These are phyloP conservation scores for Blastomyces gilchristii DNA, from an alignment of 2,329 filamentous ascomycete genomes.

Conservation along the genomic window DNA sequence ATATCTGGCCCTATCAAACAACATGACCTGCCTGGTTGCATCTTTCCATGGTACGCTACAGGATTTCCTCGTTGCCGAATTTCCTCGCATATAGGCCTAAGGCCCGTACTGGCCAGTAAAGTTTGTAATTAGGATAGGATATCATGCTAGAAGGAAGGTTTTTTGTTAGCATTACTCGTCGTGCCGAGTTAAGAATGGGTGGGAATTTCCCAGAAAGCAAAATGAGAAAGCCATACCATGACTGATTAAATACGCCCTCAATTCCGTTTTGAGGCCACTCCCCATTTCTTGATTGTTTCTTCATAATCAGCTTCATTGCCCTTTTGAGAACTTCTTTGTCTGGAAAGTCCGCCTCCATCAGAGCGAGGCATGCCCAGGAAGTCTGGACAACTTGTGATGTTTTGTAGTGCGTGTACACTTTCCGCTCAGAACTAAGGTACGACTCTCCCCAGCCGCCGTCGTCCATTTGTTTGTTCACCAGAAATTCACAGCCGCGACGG, in stretches of 20 bases:
- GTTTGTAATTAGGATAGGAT: conserved; percentile 98
- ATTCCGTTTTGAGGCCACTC: conserved; percentile 95
- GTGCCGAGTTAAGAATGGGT: neutral
- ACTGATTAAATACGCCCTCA: conserved; percentile 98
- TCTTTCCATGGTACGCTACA: conserved; percentile 4
- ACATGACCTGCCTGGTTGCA: neutral
- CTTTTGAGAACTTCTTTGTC: conserved; percentile 60
- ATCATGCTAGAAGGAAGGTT: conserved; percentile 60
- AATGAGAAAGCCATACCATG: conserved; percentile 51
- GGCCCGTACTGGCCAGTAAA: conserved; percentile 88
- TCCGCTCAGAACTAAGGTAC: conserved; percentile 73
- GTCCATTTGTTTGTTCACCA: conserved; percentile 69
- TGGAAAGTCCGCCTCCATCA: conserved; percentile 75
- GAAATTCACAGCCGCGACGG: conserved; percentile 69
- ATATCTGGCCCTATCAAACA: neutral
- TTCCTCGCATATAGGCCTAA: conserved; percentile 74
- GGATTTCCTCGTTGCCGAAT: conserved; percentile 55
- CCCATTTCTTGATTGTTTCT: conserved; percentile 73
- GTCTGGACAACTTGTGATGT: conserved; percentile 89
- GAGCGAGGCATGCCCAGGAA: conserved; percentile 72
- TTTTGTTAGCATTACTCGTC: conserved; percentile 3
- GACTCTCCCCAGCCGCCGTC: conserved; percentile 97
- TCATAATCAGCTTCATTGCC: conserved; percentile 72
- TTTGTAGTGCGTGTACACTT: conserved; percentile 64
- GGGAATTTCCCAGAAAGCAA: too few species aligned